Evolutionary conservation across 208 protist genomes (phyloP), one percentile per base, ranked within the genome.

Genomic region (Trypanosomatidae sp.): DNA sequence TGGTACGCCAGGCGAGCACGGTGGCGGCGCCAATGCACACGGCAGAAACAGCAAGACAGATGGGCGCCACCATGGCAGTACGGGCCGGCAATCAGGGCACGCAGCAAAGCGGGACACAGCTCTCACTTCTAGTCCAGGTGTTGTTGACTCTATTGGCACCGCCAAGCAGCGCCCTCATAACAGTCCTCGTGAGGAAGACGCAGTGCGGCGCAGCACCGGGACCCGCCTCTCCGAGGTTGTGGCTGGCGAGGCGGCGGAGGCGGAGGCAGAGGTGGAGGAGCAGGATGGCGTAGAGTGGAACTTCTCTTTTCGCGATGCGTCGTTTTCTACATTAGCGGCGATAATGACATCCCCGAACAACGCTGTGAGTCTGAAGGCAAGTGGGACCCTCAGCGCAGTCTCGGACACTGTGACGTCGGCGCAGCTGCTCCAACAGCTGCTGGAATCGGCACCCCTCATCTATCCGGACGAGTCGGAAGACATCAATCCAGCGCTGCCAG

Each of bases 391-490:
- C 22, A 7, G 3, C 2, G 33, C 50, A 30, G 69, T 41, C 28
- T 62, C 49, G 13, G 49, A 22, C 71, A 0, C 17, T 56, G 56
- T 52, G 22, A 43, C 67, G 15, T 36, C 47, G 22, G 62, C 56
- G 25, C 80, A 71, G 71, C 62, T 62, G 66, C 66, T 53, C 46
- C 55, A 68, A 25, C 46, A 65, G 55, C 44, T 65, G 67, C 64
- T 66, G 10, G 71, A 73, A 17, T 46, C 69, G 13, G 64, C 53
- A 3, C 41, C 66, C 7, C 43, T 81, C 13, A 70, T 74, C 36
- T 78, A 65, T 17, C 84, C 80, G 0, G 90, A 94, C 50, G 93
- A 97, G 73, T 84, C 92, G 44, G 76, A 86, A 39, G 93, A 97
- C 56, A 73, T 95, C 65, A 92, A 93, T 69, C 93, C 93, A 1